phyloP scores from a whole-genome alignment of 2,329 filamentous ascomycete species.

The Monosporascus sp. region DNA sequence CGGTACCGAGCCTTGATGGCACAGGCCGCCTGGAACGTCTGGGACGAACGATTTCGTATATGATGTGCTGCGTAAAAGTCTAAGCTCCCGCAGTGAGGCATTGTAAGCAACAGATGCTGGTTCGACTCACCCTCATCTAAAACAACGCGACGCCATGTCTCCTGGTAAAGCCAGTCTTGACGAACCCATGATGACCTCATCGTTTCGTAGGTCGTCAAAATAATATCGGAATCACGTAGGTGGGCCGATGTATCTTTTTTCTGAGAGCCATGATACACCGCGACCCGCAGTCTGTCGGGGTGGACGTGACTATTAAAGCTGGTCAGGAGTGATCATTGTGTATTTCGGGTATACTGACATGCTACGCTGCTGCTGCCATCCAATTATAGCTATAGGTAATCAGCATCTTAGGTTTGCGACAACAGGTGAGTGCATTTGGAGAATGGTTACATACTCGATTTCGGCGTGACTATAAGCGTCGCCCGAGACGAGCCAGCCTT shows the following conservation, averaged over 20 bases:
- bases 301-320: background rate
- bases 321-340: background rate
- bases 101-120: background rate
- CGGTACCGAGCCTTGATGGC: slow-evolving; percentile 17
- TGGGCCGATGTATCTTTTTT: slow-evolving; percentile 2
- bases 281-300: background rate
- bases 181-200: slow-evolving; percentile 14
- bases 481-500: background rate
- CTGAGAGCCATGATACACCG: slow-evolving; percentile 8
- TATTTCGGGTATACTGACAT: slow-evolving; percentile 9
- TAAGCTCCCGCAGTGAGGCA: background rate
- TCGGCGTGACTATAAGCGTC: background rate
- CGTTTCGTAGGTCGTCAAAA: slow-evolving; percentile 24
- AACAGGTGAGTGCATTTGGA: background rate
- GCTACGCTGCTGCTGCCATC: slow-evolving; percentile 18
- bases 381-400: slow-evolving; percentile 11
- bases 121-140: slow-evolving; percentile 30
- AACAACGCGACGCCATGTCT: slow-evolving; percentile 25
- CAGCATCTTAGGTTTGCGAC: background rate
- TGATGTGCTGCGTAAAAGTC: slow-evolving; percentile 23
- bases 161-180: slow-evolving; percentile 1
- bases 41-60: slow-evolving; percentile 26
- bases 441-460: background rate
- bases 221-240: slow-evolving; percentile 17
- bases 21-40: slow-evolving; percentile 23